Conservation (phyloP, 495 filamentous ascomycete genomes). For the Podospora conica region DNA sequence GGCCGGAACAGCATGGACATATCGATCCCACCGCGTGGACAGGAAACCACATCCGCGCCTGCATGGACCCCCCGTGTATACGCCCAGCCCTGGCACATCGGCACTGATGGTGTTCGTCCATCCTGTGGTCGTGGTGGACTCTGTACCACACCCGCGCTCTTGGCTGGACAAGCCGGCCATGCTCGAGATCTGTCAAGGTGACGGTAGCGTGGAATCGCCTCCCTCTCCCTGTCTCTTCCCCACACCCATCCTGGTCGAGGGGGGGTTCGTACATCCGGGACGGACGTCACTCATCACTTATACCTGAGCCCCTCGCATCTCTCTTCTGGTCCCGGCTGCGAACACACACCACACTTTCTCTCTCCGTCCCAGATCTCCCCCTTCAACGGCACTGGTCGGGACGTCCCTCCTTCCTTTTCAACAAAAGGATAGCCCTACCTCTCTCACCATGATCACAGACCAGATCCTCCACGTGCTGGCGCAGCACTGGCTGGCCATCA, state of each 20-base stretch:
- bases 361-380: not conserved
- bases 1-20: not conserved
- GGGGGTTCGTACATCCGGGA: not conserved
- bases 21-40: not conserved
- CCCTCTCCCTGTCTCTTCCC: not conserved
- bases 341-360: not conserved
- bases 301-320: not conserved
- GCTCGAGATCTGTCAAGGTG: not conserved
- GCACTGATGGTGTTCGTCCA: not conserved
- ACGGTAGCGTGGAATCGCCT: not conserved
- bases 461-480: conserved; percentile 26
- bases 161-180: not conserved
- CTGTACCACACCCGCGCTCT: not conserved
- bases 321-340: not conserved
- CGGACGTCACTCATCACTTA: conserved; percentile 5
- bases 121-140: not conserved
- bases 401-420: conserved; percentile 1
- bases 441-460: conserved; percentile 22
- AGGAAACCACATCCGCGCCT: not conserved
- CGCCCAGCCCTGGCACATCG: not conserved
- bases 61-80: not conserved
- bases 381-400: conserved; percentile 1
- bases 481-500: conserved; percentile 45
- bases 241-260: not conserved
- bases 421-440: not conserved